These are phyloP conservation scores for Zalaria sp. DNA, from an alignment of 2,329 filamentous ascomycete genomes.

Conservation along the genomic window DNA sequence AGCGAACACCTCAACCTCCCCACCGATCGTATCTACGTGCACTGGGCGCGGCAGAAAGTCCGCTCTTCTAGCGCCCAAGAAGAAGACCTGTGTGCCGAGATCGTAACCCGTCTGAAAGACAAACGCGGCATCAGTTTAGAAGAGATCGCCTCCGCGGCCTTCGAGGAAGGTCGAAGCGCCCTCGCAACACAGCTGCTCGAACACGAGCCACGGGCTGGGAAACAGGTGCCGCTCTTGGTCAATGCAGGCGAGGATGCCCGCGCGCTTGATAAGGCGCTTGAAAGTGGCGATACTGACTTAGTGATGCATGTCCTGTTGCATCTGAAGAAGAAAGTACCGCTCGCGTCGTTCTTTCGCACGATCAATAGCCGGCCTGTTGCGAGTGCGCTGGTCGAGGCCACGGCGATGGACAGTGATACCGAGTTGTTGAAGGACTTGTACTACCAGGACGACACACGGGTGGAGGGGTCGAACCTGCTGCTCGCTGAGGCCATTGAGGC, in stretches of 20 bases:
- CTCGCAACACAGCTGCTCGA: constrained; percentile 85
- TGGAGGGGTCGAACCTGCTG: constrained; percentile 80
- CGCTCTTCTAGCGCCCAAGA: constrained; percentile 74
- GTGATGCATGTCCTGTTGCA: constrained; percentile 80
- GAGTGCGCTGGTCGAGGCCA: constrained; percentile 77
- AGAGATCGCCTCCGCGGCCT: constrained; percentile 79
- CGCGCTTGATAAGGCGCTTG: constrained; percentile 89
- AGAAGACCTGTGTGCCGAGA: constrained; percentile 69
- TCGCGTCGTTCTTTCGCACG: constrained; percentile 82
- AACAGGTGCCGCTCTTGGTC: constrained; percentile 83
- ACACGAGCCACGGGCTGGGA: constrained; percentile 86
- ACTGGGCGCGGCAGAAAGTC: constrained; percentile 94
- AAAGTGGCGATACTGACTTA: constrained; percentile 87
- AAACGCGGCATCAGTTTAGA: constrained; percentile 94
- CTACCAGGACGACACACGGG: constrained; percentile 86
- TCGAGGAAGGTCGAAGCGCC: constrained; percentile 81
- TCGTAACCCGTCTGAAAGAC: constrained; percentile 74
- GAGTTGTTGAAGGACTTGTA: constrained; percentile 87
- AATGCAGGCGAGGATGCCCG: constrained; percentile 94
- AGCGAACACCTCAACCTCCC: constrained; percentile 77
- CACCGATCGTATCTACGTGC: constrained; percentile 81
- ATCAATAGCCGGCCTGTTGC: constrained; percentile 78
- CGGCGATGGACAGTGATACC: constrained; percentile 63
- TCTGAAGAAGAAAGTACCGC: constrained; percentile 76
- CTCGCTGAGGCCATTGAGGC: constrained; percentile 70